Percentiles rank a stretch among this genome's conserved stretches.
phyloP scores from a whole-genome alignment of 768 basidiomycete genomes.

The Suillus plorans region DNA sequence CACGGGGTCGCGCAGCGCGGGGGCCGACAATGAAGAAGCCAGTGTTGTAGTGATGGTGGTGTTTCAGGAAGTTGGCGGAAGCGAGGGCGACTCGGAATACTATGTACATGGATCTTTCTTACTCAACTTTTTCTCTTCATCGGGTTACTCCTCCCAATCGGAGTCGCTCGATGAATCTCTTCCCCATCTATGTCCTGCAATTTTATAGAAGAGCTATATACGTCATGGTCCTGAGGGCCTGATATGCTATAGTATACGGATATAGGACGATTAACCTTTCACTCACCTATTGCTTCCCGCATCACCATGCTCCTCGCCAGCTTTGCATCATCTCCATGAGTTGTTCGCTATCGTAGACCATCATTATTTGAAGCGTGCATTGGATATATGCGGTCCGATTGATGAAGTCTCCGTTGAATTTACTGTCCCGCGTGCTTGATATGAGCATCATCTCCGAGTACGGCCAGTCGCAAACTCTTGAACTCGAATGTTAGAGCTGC shows the following conservation, averaged over 20 bases:
- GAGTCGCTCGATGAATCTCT: background rate
- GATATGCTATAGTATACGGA: background rate
- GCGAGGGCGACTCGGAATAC: background rate
- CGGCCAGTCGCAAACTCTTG: background rate
- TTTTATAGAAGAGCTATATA: background rate
- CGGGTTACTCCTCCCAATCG: background rate
- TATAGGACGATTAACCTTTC: background rate
- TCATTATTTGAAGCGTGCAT: background rate
- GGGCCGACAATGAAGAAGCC: background rate
- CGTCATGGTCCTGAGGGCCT: background rate
- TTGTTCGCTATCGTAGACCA: background rate
- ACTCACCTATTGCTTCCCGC: background rate
- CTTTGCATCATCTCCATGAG: background rate
- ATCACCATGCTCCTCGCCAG: background rate
- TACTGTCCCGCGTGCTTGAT: background rate
- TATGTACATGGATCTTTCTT: background rate
- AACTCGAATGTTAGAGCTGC: background rate
- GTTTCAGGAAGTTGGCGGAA: background rate
- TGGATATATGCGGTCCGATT: background rate
- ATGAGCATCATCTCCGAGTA: background rate
- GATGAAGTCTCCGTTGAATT: conserved; percentile 2
- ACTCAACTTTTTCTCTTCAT: background rate
- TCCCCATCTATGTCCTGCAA: background rate
- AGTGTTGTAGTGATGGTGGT: background rate
- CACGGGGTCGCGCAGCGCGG: background rate